Evolutionary conservation across 2,329 filamentous ascomycete genomes (phyloP).

Genomic region (Fusarium sp.): DNA sequence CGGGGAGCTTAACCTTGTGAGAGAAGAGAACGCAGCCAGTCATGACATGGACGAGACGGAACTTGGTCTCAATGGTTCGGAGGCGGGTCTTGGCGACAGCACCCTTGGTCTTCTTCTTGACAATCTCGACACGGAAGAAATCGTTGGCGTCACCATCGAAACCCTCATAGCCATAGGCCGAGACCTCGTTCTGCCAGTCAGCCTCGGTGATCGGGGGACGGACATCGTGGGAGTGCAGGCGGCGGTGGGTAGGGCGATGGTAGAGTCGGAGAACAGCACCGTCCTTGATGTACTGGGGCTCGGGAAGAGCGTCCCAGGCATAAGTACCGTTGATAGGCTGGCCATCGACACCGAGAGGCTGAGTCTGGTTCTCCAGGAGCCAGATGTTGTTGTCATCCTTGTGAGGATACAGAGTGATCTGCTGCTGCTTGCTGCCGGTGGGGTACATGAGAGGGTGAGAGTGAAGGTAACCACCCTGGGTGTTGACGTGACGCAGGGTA

Average conservation of each 20-base stretch:
- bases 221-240: slow-evolving; percentile 96
- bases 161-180: slow-evolving; percentile 96
- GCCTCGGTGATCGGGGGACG: slow-evolving; percentile 87
- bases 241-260: slow-evolving; percentile 84
- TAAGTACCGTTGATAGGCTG: slow-evolving; percentile 81
- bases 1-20: slow-evolving; percentile 98
- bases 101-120: slow-evolving; percentile 87
- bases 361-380: slow-evolving; percentile 95
- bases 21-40: slow-evolving; percentile 96
- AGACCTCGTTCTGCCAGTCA: slow-evolving; percentile 96
- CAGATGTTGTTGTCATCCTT: slow-evolving; percentile 99
- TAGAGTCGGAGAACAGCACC: slow-evolving; percentile 86
- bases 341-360: slow-evolving; percentile 82
- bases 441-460: slow-evolving; percentile 99
- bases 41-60: slow-evolving; percentile 95
- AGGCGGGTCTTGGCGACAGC: slow-evolving; percentile 83
- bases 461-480: slow-evolving; percentile 96
- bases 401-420: slow-evolving; percentile 97
- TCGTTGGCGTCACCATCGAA: slow-evolving; percentile 98
- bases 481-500: slow-evolving; percentile 92
- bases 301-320: slow-evolving; percentile 83
- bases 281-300: slow-evolving; percentile 78
- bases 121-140: slow-evolving; percentile 92
- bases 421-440: slow-evolving; percentile 96
- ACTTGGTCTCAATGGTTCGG: slow-evolving; percentile 96